phyloP scores from a whole-genome alignment of 2,329 filamentous ascomycete species.

The Drechslerella dactyloides region DNA sequence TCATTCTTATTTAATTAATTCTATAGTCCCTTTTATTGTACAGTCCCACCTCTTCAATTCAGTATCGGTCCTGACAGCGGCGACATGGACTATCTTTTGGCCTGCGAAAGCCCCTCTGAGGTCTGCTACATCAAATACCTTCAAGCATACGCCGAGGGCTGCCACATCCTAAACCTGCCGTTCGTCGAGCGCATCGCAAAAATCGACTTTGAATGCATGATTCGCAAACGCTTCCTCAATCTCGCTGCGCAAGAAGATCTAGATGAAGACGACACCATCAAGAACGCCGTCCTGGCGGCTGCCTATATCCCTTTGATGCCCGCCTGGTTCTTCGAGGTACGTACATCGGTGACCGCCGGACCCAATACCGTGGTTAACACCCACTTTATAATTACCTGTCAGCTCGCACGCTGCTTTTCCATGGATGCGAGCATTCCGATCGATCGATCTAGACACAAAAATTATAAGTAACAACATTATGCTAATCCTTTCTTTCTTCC shows the following conservation, averaged over 20 bases:
- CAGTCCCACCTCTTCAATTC: too few species aligned
- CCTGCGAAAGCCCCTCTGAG: conserved; percentile 34
- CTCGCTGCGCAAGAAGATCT: conserved; percentile 6
- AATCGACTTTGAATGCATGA: conserved; percentile 48
- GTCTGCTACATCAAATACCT: conserved; percentile 47
- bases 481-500: conserved; percentile 17
- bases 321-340: conserved; percentile 50
- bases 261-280: conserved; percentile 26
- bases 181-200: conserved; percentile 48
- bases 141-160: conserved; percentile 44
- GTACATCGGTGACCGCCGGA: background rate
- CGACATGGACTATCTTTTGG: conserved; percentile 40
- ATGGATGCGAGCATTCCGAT: background rate
- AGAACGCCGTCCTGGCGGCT: conserved; percentile 24
- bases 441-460: background rate
- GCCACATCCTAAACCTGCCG: conserved; percentile 47
- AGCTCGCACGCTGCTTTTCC: background rate
- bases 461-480: background rate
- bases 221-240: conserved; percentile 45
- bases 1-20: too few species aligned
- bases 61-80: background rate
- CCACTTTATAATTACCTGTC: background rate
- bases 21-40: too few species aligned
- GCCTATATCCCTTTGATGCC: conserved; percentile 48
- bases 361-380: conserved; percentile 43